phyloP scores from a whole-genome alignment of 768 basidiomycete genomes.

The Agaricus subrufescens region DNA sequence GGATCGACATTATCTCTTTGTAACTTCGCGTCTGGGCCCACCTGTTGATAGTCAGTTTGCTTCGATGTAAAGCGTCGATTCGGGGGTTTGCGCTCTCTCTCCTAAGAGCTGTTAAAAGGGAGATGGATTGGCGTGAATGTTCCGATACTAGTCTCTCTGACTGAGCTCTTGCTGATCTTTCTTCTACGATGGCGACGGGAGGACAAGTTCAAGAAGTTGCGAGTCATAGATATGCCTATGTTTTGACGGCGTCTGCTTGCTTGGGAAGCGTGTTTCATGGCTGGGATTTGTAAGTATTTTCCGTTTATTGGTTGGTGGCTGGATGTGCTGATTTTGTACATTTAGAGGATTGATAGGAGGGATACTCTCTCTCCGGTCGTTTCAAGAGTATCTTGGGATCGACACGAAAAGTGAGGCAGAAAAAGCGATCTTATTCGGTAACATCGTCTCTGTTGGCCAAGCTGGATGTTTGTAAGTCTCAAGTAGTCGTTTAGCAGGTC shows the following conservation, averaged over 20 bases:
- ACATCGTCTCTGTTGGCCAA: conserved; percentile 47
- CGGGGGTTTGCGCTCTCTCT: no score
- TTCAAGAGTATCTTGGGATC: conserved; percentile 37
- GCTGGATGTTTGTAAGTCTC: conserved; percentile 42
- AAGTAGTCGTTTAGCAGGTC: not conserved
- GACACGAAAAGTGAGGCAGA: conserved; percentile 29
- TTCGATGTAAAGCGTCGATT: no score
- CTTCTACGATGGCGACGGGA: conserved; percentile 18
- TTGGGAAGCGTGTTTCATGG: conserved; percentile 47
- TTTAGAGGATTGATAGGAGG: conserved; percentile 31
- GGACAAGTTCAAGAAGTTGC: conserved; percentile 18
- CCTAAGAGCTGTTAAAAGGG: no score
- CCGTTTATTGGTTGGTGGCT: no score
- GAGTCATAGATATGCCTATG: conserved; percentile 40
- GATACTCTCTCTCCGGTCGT: conserved; percentile 41
- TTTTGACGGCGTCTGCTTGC: conserved; percentile 37
- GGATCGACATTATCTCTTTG: no score
- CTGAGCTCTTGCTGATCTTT: not conserved
- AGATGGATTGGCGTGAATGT: not conserved
- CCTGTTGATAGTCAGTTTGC: no score
- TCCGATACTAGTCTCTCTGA: not conserved
- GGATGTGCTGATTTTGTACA: no score
- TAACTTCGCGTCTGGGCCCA: no score
- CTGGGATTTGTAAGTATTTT: conserved; percentile 35
- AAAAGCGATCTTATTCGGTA: conserved; percentile 38